A percentile compares a stretch with the other conserved stretches of the same genome.
phyloP scores from a whole-genome alignment of 306 rosid species.

The Casuarina equisetifolia region DNA sequence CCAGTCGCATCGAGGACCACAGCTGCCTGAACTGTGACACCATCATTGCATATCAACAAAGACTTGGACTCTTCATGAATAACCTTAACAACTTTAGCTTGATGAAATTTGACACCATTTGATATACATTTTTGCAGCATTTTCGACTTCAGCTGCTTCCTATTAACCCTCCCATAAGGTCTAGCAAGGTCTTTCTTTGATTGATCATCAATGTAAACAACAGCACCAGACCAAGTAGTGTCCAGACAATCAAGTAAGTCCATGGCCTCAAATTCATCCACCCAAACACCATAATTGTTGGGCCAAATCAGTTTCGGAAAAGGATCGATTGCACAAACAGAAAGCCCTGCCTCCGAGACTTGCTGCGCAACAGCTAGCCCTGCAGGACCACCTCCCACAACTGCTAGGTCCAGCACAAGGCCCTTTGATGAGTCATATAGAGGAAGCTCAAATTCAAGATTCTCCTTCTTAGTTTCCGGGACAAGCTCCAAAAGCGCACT shows the following conservation, averaged over 20 bases:
- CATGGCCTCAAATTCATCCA: slow-evolving; percentile 96
- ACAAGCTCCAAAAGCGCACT: slow-evolving; percentile 88
- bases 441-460: slow-evolving; percentile 88
- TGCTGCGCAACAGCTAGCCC: slow-evolving; percentile 98
- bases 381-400: slow-evolving; percentile 98
- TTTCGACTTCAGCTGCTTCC: slow-evolving; percentile 87
- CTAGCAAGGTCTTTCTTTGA: slow-evolving; percentile 66
- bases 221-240: slow-evolving; percentile 96
- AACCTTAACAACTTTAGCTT: slow-evolving; percentile 82
- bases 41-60: slow-evolving; percentile 76
- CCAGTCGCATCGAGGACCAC: slow-evolving; percentile 98
- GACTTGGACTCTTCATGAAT: slow-evolving; percentile 85
- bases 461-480: slow-evolving; percentile 88
- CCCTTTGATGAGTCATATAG: slow-evolving; percentile 75
- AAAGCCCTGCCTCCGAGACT: slow-evolving; percentile 93
- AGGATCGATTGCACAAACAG: slow-evolving; percentile 86
- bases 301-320: slow-evolving; percentile 95
- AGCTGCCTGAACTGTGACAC: slow-evolving; percentile 83
- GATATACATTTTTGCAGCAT: slow-evolving; percentile 84
- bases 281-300: slow-evolving; percentile 99
- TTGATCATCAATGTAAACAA: slow-evolving; percentile 64
- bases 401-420: slow-evolving; percentile 81
- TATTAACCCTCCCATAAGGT: slow-evolving; percentile 95
- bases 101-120: slow-evolving; percentile 90
- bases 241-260: slow-evolving; percentile 95